Evolutionary conservation across 352 stramenopile species (phyloP), one percentile per base, ranked within the genome.

Genomic region (Globisporangium uncinulatum): DNA sequence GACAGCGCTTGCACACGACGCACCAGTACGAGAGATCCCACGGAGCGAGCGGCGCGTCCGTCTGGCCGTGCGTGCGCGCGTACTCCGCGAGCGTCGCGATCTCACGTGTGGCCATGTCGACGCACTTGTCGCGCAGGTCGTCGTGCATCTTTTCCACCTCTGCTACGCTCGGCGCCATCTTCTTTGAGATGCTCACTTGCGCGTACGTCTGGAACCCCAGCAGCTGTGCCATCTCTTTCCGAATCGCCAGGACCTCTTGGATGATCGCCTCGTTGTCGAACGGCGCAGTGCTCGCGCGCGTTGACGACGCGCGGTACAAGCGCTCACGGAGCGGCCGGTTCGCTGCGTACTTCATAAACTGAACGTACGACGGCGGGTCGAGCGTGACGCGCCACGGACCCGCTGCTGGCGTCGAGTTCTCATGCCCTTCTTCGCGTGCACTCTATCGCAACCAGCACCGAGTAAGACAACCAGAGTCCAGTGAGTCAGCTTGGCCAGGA

Each of bases 11-110:
- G 17, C 29, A 17, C n/a, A 31, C 4, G 42, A 59, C 69, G 43
- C 61, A 85, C 83, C 94, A 99, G 72, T 92, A 99, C 10, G 88
- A 76, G 19, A 97, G 73, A 67, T 99, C 97, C 95, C 96, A 99
- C 0, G 93, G 87, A 55, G 83, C 82, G 17, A 99, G 70, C 49
- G 85, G n/a, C n/a, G n/a, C 59, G 42, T 77, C 79, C 7, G 63
- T 45, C 24, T 94, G 86, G 21, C 91, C 92, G 34, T 92, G 65
- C 52, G 83, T 54, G 34, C 79, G 63, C 8, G 97, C 96, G 48
- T 97, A 97, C 31, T 74, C 77, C 0, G 79, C 82, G 17, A 99
- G 87, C 57, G 92, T 84, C 7, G 81, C 71, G n/a, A 99, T 69
- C 67, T 99, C 96, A 29, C 90, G 76, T 29, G 91, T 67, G 0